Evolutionary conservation across 768 basidiomycete genomes (phyloP).

Genomic region (Podaxis sp.): DNA sequence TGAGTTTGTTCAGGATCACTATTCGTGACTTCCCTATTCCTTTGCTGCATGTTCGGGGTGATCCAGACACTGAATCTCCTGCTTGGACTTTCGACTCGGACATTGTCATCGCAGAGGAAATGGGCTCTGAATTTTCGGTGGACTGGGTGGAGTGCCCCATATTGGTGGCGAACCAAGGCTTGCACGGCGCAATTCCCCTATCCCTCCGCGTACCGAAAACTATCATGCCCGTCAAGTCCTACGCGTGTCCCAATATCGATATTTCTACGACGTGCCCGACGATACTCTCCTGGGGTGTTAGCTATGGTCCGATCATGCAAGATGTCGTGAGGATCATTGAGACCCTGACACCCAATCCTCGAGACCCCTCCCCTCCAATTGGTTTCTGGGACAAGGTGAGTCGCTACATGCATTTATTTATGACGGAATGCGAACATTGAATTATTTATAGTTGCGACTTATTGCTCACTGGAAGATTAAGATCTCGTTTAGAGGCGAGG

Average conservation of each 20-base stretch:
- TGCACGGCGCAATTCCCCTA: conserved; percentile 48
- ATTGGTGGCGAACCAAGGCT: conserved; percentile 49
- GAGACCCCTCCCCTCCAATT: conserved; percentile 76
- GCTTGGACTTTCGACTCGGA: conserved; percentile 69
- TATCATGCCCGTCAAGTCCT: conserved; percentile 93
- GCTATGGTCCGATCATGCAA: conserved; percentile 81
- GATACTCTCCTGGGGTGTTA: conserved; percentile 84
- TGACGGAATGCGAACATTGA: neutral
- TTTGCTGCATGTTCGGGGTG: conserved; percentile 42
- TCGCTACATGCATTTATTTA: neutral
- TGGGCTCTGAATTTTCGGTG: conserved; percentile 61
- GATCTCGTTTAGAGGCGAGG: conserved; percentile 63
- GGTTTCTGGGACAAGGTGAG: conserved; percentile 96
- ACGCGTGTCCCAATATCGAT: conserved; percentile 68
- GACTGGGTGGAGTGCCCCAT: conserved; percentile 71
- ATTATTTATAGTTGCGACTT: conserved; percentile 52
- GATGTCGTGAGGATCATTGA: conserved; percentile 84
- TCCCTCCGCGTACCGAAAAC: conserved; percentile 77
- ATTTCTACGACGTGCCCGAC: conserved; percentile 64
- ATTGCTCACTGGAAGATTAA: conserved; percentile 80
- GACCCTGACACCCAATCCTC: conserved; percentile 68
- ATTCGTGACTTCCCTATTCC: conserved; percentile 90
- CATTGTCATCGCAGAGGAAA: conserved; percentile 84
- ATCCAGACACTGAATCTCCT: conserved; percentile 22
- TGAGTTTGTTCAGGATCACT: conserved; percentile 54